Conservation (phyloP, 331 rosid genomes). For the Pyrus hybrid region DNA sequence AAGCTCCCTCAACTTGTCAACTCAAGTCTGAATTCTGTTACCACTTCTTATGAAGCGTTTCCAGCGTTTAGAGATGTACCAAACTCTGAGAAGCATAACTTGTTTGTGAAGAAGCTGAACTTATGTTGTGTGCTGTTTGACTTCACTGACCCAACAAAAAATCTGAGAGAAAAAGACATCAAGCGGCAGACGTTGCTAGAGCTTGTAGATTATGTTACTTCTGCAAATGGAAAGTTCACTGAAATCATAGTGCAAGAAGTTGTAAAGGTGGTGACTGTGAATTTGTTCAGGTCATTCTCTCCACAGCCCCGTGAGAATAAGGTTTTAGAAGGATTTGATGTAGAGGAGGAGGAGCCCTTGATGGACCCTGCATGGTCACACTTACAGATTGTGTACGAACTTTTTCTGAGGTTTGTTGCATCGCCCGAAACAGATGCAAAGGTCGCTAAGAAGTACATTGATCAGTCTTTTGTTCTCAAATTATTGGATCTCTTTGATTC, state of each 20-base stretch:
- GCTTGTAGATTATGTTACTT: constrained; percentile 54
- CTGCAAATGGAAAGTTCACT: constrained; percentile 45
- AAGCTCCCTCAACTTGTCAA: constrained; percentile 25
- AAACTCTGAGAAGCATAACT: constrained; percentile 47
- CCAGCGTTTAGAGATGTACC: constrained; percentile 57
- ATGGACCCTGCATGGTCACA: constrained; percentile 68
- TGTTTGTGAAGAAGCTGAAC: constrained; percentile 42
- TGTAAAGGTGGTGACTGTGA: constrained; percentile 46
- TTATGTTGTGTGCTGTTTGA: constrained; percentile 48
- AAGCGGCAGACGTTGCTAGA: constrained; percentile 62
- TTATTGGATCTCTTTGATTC: constrained; percentile 61
- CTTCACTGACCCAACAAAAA: constrained; percentile 46
- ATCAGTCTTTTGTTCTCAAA: constrained; percentile 62
- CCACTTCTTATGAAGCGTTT: constrained; percentile 38
- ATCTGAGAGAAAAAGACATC: constrained; percentile 53
- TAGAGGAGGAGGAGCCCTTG: constrained; percentile 55
- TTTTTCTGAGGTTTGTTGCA: constrained; percentile 51
- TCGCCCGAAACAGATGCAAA: constrained; percentile 56
- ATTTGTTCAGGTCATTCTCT: constrained; percentile 42
- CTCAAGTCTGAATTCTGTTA: constrained; percentile 16
- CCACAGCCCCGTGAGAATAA: constrained; percentile 49
- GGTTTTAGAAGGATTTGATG: constrained; percentile 38
- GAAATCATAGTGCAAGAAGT: constrained; percentile 42
- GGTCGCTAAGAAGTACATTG: constrained; percentile 55
- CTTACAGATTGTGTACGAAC: constrained; percentile 55